These are phyloP conservation scores for Solanum tarijense DNA, from an alignment of 257 asterid species.

Conservation along the genomic window DNA sequence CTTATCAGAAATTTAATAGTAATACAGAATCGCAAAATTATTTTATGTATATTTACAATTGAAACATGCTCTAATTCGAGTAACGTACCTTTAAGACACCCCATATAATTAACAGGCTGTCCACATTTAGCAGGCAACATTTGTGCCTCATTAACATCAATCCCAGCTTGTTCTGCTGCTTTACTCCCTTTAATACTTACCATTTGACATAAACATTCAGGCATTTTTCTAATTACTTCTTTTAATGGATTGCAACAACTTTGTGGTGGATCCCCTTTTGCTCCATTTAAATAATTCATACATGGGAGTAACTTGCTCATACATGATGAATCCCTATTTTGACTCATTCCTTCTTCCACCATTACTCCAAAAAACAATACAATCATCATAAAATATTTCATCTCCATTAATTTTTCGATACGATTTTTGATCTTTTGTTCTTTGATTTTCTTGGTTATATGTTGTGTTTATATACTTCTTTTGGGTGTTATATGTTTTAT, in stretches of 20 bases:
- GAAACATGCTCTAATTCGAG: background rate
- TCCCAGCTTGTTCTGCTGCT: conserved; percentile 57
- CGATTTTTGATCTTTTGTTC: background rate
- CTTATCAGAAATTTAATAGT: background rate
- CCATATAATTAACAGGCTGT: conserved; percentile 64
- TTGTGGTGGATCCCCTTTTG: conserved; percentile 35
- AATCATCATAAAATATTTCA: background rate
- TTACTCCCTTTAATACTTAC: conserved; percentile 56
- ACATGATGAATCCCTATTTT: conserved; percentile 16
- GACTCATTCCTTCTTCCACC: background rate
- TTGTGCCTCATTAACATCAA: conserved; percentile 52
- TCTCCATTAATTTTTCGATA: background rate
- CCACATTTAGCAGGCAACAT: conserved; percentile 77
- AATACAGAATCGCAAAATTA: background rate
- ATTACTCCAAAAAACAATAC: background rate
- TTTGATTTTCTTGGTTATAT: background rate
- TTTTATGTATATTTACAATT: background rate
- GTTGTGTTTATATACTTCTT: background rate
- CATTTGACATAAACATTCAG: conserved; percentile 68
- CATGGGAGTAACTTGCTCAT: conserved; percentile 55
- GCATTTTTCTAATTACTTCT: conserved; percentile 40
- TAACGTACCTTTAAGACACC: conserved; percentile 52
- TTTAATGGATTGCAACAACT: conserved; percentile 62
- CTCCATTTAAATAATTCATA: conserved; percentile 37
- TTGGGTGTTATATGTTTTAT: background rate